Evolutionary conservation across 2,329 filamentous ascomycete species (phyloP).

Genomic region (Aspergillus texensis): DNA sequence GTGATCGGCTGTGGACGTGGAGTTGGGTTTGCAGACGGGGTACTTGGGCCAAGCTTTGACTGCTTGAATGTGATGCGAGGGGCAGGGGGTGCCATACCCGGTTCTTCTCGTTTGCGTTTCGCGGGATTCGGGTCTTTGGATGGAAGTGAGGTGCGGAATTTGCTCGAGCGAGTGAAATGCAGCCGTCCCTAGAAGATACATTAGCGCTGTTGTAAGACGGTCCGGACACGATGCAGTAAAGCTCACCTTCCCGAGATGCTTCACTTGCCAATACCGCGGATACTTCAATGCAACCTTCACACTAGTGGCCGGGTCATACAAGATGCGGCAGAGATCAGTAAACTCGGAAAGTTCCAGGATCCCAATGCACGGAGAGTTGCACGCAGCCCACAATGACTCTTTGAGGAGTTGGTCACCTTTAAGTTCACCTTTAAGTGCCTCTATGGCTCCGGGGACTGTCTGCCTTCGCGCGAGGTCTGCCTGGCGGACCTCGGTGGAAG

Average conservation of each 20-base stretch:
- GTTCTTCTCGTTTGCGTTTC: slow-evolving; percentile 46
- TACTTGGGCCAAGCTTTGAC: slow-evolving; percentile 35
- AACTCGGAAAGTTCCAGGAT: slow-evolving; percentile 59
- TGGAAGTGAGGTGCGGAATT: slow-evolving; percentile 41
- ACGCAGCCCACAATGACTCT: slow-evolving; percentile 59
- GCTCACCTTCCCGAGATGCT: slow-evolving; percentile 55
- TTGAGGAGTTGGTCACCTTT: slow-evolving; percentile 53
- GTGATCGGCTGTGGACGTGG: slow-evolving; percentile 26
- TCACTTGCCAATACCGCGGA: slow-evolving; percentile 60
- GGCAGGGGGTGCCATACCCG: slow-evolving; percentile 35
- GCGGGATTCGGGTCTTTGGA: slow-evolving; percentile 30
- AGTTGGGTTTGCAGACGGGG: slow-evolving; percentile 28
- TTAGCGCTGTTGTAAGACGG: slow-evolving; percentile 2
- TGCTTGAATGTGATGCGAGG: slow-evolving; percentile 48
- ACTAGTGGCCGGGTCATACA: slow-evolving; percentile 57
- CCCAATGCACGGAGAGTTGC: slow-evolving; percentile 54
- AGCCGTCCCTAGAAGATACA: slow-evolving; percentile 40
- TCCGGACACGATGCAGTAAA: background rate
- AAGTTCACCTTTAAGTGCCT: slow-evolving; percentile 58
- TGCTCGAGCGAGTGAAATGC: slow-evolving; percentile 44
- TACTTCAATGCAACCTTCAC: slow-evolving; percentile 55
- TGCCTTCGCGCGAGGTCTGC: slow-evolving; percentile 57
- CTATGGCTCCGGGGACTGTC: slow-evolving; percentile 61
- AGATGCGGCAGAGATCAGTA: slow-evolving; percentile 58
- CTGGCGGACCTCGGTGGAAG: slow-evolving; percentile 53